Percentiles rank a stretch among this genome's conserved stretches.
Evolutionary conservation across 805 yeast genomes (phyloP).

Genomic region (Candida ascalaphidarum): DNA sequence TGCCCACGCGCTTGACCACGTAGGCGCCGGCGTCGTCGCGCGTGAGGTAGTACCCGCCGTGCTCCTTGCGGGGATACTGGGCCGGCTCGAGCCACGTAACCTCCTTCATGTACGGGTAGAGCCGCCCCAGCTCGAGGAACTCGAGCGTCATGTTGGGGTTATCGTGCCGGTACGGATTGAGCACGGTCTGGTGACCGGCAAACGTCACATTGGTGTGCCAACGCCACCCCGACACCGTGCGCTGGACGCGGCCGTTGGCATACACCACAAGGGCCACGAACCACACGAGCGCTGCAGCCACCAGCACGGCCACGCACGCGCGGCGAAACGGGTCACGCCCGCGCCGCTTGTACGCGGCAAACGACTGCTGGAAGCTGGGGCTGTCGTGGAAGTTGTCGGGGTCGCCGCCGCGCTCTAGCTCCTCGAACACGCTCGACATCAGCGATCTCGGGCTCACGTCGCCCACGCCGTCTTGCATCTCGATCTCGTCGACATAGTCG

Average conservation of each 20-base stretch:
- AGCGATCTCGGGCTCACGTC: too few species aligned
- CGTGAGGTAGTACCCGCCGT: conserved; percentile 23
- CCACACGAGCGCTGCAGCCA: conserved; percentile 14
- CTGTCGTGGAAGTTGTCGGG: conserved; percentile 15
- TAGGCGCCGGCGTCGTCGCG: conserved; percentile 5
- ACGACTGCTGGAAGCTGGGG: conserved; percentile 13
- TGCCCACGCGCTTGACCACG: conserved; percentile 17
- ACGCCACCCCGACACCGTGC: conserved; percentile 12
- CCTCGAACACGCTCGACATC: conserved; percentile 9
- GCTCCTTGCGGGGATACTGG: conserved; percentile 20
- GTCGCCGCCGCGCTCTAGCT: conserved; percentile 22
- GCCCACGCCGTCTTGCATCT: too few species aligned
- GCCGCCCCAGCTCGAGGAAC: conserved; percentile 13
- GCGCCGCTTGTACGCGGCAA: conserved; percentile 7
- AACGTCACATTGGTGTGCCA: conserved; percentile 12
- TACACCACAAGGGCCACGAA: conserved; percentile 16
- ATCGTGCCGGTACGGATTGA: conserved; percentile 19
- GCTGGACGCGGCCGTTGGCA: conserved; percentile 12
- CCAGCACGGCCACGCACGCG: conserved; percentile 1
- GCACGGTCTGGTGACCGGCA: conserved; percentile 18
- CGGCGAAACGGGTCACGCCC: conserved; percentile 3
- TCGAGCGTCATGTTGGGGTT: conserved; percentile 20
- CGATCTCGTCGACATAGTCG: too few species aligned
- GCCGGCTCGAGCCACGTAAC: conserved; percentile 19
- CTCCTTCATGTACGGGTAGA: conserved; percentile 6